Conservation (phyloP, 2,329 filamentous ascomycete species). For the Trichoderma asperellum region DNA sequence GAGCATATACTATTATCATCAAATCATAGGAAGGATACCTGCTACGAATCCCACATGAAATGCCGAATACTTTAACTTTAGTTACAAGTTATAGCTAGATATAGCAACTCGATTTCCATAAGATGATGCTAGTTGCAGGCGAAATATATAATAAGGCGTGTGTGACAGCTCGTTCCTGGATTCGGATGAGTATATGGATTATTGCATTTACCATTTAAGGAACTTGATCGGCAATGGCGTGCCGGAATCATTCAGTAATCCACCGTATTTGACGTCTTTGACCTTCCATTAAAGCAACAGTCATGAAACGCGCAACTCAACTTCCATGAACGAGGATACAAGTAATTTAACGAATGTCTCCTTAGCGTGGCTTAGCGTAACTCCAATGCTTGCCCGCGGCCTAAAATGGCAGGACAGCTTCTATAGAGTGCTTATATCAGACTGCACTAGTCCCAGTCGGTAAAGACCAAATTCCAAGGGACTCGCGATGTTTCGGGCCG, state of each 20-base stretch:
- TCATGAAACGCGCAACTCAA: not conserved
- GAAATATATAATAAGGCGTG: not conserved
- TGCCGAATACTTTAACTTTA: not conserved
- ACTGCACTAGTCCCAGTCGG: not conserved
- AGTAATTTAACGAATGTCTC: constrained; percentile 12
- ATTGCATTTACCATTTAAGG: not conserved
- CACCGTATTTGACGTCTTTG: not conserved
- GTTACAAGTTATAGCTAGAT: not conserved
- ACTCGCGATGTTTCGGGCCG: constrained; percentile 4
- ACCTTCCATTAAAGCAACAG: constrained; percentile 3
- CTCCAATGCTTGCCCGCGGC: not conserved
- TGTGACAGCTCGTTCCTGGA: constrained; percentile 2
- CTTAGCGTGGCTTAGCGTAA: not conserved
- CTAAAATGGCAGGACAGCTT: constrained; percentile 6
- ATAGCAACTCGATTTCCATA: not conserved
- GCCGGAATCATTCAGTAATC: not conserved
- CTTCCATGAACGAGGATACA: not conserved
- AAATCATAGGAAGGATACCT: not conserved
- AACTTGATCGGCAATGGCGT: constrained; percentile 8
- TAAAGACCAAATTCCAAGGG: not conserved
- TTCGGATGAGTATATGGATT: not conserved
- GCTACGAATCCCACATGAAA: not conserved
- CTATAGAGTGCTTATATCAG: constrained; percentile 25
- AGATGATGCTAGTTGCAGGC: not conserved
- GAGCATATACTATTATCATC: not conserved